These are phyloP conservation scores for Mallotus repandus DNA, from an alignment of 441 rosid species.

Conservation along the genomic window DNA sequence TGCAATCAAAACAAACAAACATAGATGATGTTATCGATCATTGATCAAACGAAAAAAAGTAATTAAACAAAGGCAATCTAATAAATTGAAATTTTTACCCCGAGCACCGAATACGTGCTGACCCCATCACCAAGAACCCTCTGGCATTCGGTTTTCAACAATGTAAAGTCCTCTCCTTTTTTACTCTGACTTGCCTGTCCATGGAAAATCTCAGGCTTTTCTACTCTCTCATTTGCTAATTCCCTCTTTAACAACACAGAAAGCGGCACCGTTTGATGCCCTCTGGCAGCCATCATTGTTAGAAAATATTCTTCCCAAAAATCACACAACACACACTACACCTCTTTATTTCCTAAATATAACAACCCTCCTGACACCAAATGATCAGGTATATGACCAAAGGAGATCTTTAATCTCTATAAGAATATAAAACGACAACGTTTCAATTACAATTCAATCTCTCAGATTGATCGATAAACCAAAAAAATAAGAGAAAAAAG, in stretches of 20 bases:
- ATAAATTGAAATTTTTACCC: constrained; percentile 41
- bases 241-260: constrained; percentile 86
- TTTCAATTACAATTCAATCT: not conserved
- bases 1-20: constrained; percentile 30
- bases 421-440: not conserved
- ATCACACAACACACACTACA: constrained; percentile 1
- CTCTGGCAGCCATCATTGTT: constrained; percentile 47
- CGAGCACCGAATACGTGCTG: constrained; percentile 76
- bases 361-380: constrained; percentile 13
- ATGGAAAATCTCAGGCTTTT: constrained; percentile 67
- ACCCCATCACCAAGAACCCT: constrained; percentile 81
- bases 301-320: not conserved
- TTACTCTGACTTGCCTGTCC: constrained; percentile 94
- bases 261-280: constrained; percentile 91
- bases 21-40: too few species aligned
- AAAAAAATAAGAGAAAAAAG: not conserved
- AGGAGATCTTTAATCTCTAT: constrained; percentile 15
- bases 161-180: constrained; percentile 92
- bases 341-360: not conserved
- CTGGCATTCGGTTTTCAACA: constrained; percentile 80
- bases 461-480: not conserved
- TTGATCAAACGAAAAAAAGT: not conserved
- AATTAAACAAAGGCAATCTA: too few species aligned
- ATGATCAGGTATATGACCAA: not conserved
- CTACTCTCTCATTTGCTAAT: constrained; percentile 76